Evolutionary conservation across 768 basidiomycete genomes (phyloP), one percentile per base, ranked within the genome.

Genomic region (Kwoniella shandongensis): DNA sequence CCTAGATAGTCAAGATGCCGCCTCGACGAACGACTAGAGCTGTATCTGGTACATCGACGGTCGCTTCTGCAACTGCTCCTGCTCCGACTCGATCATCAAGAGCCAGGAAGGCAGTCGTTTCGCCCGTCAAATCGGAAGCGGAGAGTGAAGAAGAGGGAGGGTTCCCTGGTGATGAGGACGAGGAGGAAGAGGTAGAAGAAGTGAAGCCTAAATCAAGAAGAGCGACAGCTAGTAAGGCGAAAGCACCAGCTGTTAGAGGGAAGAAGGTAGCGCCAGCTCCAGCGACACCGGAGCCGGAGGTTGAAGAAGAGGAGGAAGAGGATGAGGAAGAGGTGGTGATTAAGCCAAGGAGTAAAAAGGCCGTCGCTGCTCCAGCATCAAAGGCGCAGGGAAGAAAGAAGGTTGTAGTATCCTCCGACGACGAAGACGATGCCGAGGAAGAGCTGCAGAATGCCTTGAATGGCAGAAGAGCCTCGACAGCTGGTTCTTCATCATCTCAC

Each of bases 271-370:
- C 54, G 39, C 53, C 44, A 20, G 56, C 47, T 11, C 50, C 44
- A 35, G 55, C 64, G 6, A 47, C 40, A 22, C 35, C 13, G 46
- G 25, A 8, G 30, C 36, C 18, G 20, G 42, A 39, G 30, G 54
- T 39, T 23, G 57, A 48, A 30, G 61, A 58, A 12, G 54, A 68
- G 44, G 61, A 58, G 18, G 59, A 55, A n/a, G 63, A 39, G 20
- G 60, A 58, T 15, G 54, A 51, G 15, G 60, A 62, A 26, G 63
- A 55, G 22, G 55, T 60, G 22, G 38, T 32, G n/a, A 39, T 36
- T 10, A 54, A 54, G 23, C 44, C 55, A 8, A 49, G 30, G 38
- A 15, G 32, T 15, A 57, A 48, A 29, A 51, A 46, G 30, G 23
- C 51, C 2, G 36, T 35, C 23, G 23, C 51, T 6, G 36, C 32